Conservation (phyloP, 2,329 filamentous ascomycete species). For the Pseudogymnoascus sp. region DNA sequence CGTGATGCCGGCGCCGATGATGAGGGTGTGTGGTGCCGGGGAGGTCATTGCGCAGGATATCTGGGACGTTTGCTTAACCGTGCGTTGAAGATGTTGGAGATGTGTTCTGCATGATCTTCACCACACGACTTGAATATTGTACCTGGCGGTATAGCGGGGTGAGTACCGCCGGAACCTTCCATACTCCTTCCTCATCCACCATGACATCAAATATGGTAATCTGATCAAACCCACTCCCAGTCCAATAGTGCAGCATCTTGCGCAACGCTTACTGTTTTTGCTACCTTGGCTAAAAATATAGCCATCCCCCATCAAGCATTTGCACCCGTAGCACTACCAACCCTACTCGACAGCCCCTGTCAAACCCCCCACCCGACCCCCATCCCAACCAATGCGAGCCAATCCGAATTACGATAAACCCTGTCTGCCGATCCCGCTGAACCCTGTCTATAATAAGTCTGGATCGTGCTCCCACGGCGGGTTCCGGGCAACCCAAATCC, state of each 20-base stretch:
- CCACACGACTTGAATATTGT: background rate
- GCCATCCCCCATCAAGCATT: no score
- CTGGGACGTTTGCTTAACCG: background rate
- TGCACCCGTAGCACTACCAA: background rate
- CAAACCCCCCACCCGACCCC: background rate
- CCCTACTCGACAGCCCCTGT: background rate
- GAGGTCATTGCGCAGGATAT: background rate
- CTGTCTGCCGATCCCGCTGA: background rate
- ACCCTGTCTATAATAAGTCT: background rate
- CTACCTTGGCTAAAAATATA: background rate
- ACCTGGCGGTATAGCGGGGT: background rate
- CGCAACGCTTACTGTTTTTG: background rate
- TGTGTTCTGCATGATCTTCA: background rate
- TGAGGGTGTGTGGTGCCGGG: conserved; percentile 20
- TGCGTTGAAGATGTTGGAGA: background rate
- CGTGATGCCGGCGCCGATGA: conserved; percentile 30
- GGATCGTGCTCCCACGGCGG: background rate
- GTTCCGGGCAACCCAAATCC: background rate
- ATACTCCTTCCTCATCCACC: background rate
- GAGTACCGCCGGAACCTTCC: background rate
- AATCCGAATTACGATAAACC: background rate
- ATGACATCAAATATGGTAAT: background rate
- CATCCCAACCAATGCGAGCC: background rate
- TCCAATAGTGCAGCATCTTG: background rate
- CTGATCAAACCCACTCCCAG: background rate